Conservation (phyloP, 306 rosid genomes). For the Prunus dulcis region DNA sequence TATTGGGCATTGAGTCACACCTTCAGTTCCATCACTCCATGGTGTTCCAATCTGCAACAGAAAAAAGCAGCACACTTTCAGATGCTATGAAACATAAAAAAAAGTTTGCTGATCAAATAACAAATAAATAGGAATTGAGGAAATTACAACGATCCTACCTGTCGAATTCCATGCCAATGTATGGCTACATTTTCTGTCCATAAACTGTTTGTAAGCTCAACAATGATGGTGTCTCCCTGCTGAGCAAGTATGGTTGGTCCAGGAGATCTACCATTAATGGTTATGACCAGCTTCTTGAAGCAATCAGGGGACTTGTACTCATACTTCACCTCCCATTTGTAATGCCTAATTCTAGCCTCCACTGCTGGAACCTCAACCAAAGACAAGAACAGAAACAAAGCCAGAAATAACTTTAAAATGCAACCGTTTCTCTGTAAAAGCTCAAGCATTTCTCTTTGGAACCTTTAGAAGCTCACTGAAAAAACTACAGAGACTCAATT, state of each 20-base stretch:
- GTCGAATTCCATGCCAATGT: slow-evolving; percentile 96
- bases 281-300: slow-evolving; percentile 59
- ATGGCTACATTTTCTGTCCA: slow-evolving; percentile 70
- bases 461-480: neutral
- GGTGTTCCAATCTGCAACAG: slow-evolving; percentile 70
- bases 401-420: slow-evolving; percentile 19
- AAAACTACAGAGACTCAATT: neutral
- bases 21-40: slow-evolving; percentile 95
- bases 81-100: too few relatives aligned
- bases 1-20: slow-evolving; percentile 80
- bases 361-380: slow-evolving; percentile 20
- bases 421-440: neutral
- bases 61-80: too few relatives aligned
- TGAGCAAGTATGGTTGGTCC: slow-evolving; percentile 82
- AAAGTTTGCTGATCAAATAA: neutral
- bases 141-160: slow-evolving; percentile 23
- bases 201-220: slow-evolving; percentile 63
- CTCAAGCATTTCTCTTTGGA: neutral
- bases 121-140: neutral
- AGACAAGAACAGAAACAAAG: slow-evolving; percentile 24
- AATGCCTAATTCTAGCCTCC: slow-evolving; percentile 51
- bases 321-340: slow-evolving; percentile 71
- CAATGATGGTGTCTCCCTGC: slow-evolving; percentile 70
- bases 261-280: slow-evolving; percentile 69
- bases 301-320: slow-evolving; percentile 81